A percentile compares a stretch with the other conserved stretches of the same genome.
Evolutionary conservation across 306 rosid genomes (phyloP).

Genomic region (Castanea crenata): DNA sequence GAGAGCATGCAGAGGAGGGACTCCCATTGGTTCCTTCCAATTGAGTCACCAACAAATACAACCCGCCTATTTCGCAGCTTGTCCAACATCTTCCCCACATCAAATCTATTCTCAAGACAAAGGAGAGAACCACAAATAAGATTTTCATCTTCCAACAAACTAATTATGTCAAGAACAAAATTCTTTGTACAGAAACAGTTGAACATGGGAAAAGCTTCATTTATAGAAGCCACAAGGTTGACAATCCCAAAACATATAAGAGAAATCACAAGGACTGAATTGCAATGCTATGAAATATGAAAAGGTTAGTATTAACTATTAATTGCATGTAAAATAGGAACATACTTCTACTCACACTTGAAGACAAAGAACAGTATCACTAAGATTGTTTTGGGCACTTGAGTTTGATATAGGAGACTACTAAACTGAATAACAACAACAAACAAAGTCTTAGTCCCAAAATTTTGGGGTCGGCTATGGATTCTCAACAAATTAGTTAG

Average conservation of each 20-base stretch:
- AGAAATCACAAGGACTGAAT: neutral
- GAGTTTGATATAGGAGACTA: too few species aligned
- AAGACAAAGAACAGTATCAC: too few species aligned
- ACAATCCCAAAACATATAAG: neutral
- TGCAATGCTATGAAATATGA: neutral
- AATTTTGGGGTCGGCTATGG: too few species aligned
- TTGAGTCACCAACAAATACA: slow-evolving; percentile 88
- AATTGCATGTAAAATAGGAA: neutral
- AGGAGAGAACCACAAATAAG: slow-evolving; percentile 4
- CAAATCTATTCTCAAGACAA: slow-evolving; percentile 52
- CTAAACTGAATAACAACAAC: too few species aligned
- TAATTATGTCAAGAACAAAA: slow-evolving; percentile 8
- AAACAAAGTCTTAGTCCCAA: too few species aligned
- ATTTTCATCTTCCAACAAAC: neutral
- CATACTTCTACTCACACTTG: neutral
- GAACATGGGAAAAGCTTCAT: neutral
- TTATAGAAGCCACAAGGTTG: slow-evolving; percentile 7
- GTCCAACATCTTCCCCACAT: slow-evolving; percentile 72
- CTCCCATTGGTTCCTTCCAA: slow-evolving; percentile 97
- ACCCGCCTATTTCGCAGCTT: slow-evolving; percentile 59
- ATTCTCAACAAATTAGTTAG: too few species aligned
- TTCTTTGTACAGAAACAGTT: neutral
- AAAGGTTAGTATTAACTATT: neutral
- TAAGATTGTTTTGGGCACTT: too few species aligned
- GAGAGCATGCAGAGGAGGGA: slow-evolving; percentile 91